Conservation (phyloP, 2,329 filamentous ascomycete genomes). For the Trichoderma sp. region DNA sequence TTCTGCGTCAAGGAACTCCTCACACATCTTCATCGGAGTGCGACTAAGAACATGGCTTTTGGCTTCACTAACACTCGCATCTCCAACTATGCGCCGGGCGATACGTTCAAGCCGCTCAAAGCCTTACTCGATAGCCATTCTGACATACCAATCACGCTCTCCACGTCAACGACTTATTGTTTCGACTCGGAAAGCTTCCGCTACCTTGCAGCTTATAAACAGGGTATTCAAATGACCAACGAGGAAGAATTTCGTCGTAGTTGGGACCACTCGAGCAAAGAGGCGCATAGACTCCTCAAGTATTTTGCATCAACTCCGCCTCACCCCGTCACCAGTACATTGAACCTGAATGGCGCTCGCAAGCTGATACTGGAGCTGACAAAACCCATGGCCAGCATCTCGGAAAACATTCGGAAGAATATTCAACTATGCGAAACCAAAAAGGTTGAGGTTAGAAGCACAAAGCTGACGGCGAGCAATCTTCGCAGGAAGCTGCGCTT, state of each 20-base stretch:
- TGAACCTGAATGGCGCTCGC: constrained; percentile 23
- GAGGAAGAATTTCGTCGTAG: constrained; percentile 20
- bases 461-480: background rate
- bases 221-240: background rate
- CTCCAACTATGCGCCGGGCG: constrained; percentile 9
- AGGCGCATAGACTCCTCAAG: constrained; percentile 12
- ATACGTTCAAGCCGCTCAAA: constrained; percentile 11
- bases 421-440: background rate
- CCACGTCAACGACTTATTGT: background rate
- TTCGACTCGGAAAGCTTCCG: constrained; percentile 19
- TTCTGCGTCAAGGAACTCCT: constrained; percentile 14
- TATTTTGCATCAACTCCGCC: constrained; percentile 19
- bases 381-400: constrained; percentile 23
- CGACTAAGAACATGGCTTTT: constrained; percentile 11
- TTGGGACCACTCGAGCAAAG: constrained; percentile 23
- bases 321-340: constrained; percentile 23
- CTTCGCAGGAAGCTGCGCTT: constrained; percentile 4
- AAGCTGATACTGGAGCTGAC: constrained; percentile 16
- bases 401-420: constrained; percentile 20
- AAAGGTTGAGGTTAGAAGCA: no score
- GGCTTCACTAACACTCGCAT: constrained; percentile 17
- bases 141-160: constrained; percentile 5
- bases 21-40: constrained; percentile 12
- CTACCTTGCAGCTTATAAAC: constrained; percentile 10
- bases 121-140: background rate